These are phyloP conservation scores for Rhodotorula glutinis DNA, from an alignment of 1,284 basidiomycete genomes.

Conservation along the genomic window DNA sequence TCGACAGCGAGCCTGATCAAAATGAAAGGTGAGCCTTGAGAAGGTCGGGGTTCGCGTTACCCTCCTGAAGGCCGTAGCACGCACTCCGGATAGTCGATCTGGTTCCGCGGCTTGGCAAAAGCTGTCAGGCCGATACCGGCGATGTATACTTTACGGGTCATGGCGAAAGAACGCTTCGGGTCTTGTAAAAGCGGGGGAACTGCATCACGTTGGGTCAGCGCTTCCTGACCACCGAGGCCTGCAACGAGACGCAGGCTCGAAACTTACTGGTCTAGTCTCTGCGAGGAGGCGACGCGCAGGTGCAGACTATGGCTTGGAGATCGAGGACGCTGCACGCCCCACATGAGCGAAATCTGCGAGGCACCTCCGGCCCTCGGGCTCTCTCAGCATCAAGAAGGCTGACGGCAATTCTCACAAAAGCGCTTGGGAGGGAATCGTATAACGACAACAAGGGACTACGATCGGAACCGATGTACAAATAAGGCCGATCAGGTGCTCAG, in stretches of 20 bases:
- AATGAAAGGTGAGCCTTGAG: not conserved
- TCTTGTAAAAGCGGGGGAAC: not conserved
- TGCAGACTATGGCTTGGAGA: too few species aligned
- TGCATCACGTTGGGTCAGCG: not conserved
- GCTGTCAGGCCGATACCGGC: conserved; percentile 75
- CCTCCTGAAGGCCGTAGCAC: not conserved
- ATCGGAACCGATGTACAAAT: too few species aligned
- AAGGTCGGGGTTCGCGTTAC: too few species aligned
- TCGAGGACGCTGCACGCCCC: too few species aligned
- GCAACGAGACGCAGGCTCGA: too few species aligned
- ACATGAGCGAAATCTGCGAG: not conserved
- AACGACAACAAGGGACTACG: too few species aligned
- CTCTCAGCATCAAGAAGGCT: not conserved
- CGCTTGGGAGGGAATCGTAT: too few species aligned
- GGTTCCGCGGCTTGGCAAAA: conserved; percentile 71
- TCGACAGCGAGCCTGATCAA: conserved; percentile 65
- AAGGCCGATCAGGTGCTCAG: too few species aligned
- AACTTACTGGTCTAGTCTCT: too few species aligned
- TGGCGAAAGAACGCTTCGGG: not conserved
- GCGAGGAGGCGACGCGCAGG: too few species aligned
- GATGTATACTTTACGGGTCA: conserved; percentile 47
- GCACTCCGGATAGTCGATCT: conserved; percentile 39
- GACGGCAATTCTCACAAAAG: too few species aligned
- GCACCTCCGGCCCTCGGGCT: not conserved
- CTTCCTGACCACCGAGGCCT: too few species aligned